Percentiles rank a stretch among this genome's conserved stretches.
These are phyloP conservation scores for Dittrichia graveolens DNA, from an alignment of 129 eudicot genomes.

Conservation along the genomic window DNA sequence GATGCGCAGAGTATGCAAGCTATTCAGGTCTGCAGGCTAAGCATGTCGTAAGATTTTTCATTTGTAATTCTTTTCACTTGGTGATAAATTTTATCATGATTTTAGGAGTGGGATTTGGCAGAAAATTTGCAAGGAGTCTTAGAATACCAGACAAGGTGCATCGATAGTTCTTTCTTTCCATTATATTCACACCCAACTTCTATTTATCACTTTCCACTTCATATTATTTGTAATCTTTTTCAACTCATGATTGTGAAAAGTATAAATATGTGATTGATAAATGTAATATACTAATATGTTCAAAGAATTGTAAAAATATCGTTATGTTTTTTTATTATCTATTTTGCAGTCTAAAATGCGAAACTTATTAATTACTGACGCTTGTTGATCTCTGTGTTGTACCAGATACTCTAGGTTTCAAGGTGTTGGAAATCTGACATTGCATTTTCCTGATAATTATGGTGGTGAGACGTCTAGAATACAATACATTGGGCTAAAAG, in stretches of 20 bases:
- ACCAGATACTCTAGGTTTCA: constrained; percentile 91
- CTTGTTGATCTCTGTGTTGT: constrained; percentile 19
- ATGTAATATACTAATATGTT: constrained; percentile 5
- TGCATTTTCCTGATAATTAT: constrained; percentile 94
- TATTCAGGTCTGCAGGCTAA: constrained; percentile 62
- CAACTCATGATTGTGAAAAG: constrained; percentile 12
- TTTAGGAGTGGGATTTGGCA: constrained; percentile 94
- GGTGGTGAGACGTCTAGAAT: constrained; percentile 91
- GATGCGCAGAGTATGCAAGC: constrained; percentile 98
- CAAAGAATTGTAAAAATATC: not conserved
- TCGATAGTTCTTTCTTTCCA: not conserved
- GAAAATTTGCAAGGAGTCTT: constrained; percentile 90
- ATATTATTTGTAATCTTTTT: not conserved
- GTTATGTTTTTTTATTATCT: not conserved
- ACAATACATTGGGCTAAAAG: constrained; percentile 95
- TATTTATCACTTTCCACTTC: not conserved
- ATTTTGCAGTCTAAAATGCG: constrained; percentile 9
- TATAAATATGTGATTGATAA: not conserved
- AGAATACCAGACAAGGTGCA: constrained; percentile 94
- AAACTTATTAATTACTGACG: constrained; percentile 4
- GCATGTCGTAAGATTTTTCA: constrained; percentile 11
- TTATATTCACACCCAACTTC: not conserved
- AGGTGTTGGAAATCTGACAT: constrained; percentile 87
- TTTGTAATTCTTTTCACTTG: constrained; percentile 8
- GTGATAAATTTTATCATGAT: constrained; percentile 4